Evolutionary conservation across 2,329 filamentous ascomycete species (phyloP).

Genomic region (Remersonia thermophila): DNA sequence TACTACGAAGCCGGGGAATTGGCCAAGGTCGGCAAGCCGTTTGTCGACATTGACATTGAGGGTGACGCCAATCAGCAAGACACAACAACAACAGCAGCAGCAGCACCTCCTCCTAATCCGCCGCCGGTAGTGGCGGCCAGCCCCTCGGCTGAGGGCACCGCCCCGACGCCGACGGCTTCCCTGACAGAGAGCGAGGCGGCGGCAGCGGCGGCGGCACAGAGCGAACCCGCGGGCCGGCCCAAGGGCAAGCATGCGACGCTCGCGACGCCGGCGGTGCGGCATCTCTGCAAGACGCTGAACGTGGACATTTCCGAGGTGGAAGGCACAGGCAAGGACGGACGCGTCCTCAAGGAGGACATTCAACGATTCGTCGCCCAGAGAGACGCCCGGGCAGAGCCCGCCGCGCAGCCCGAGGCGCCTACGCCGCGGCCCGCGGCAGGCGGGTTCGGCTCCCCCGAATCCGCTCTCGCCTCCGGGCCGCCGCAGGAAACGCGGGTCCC

Average conservation of each 20-base stretch:
- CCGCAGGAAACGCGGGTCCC: constrained; percentile 57
- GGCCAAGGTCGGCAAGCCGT: constrained; percentile 85
- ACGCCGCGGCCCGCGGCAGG: neutral
- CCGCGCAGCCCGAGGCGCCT: constrained; percentile 3
- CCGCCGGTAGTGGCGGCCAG: constrained; percentile 6
- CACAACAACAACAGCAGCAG: constrained; percentile 10
- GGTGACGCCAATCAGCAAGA: constrained; percentile 48
- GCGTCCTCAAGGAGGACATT: constrained; percentile 88
- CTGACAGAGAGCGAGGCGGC: too few species aligned
- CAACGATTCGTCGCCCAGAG: constrained; percentile 52
- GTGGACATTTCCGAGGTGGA: constrained; percentile 66
- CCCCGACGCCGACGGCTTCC: constrained; percentile 4
- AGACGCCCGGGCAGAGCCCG: constrained; percentile 21
- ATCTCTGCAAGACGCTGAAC: constrained; percentile 67
- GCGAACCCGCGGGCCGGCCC: neutral
- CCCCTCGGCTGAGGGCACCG: constrained; percentile 2
- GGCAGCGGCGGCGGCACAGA: too few species aligned
- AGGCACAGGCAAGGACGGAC: constrained; percentile 81
- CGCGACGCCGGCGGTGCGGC: constrained; percentile 85
- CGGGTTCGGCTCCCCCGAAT: neutral
- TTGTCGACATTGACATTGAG: constrained; percentile 90
- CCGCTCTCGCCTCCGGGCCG: constrained; percentile 25
- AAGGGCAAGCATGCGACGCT: constrained; percentile 59
- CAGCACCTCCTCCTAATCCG: constrained; percentile 1
- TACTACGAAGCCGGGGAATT: constrained; percentile 95